Percentiles rank a stretch among this genome's conserved stretches.
Conservation (phyloP, 176 grass and related monocot genomes). For the Hordeum marinum region DNA sequence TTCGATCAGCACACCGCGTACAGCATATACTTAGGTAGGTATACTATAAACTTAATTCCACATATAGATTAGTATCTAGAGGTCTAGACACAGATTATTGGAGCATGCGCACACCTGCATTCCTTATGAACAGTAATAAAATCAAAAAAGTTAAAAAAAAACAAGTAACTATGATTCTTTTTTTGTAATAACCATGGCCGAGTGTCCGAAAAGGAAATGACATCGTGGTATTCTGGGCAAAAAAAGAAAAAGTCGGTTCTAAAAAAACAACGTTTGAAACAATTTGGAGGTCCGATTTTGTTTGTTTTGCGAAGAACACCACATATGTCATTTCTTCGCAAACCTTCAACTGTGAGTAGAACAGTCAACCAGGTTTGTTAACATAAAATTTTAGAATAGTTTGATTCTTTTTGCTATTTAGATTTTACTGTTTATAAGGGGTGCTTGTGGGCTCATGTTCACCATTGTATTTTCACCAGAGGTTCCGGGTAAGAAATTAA, state of each 20-base stretch:
- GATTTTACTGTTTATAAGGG: neutral
- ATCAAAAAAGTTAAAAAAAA: too few relatives aligned
- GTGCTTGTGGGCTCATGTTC: neutral
- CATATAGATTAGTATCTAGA: neutral
- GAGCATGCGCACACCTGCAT: too few relatives aligned
- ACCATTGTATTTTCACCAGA: neutral
- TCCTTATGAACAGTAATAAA: too few relatives aligned
- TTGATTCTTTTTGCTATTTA: neutral
- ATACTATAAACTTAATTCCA: constrained; percentile 17
- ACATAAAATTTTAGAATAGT: neutral
- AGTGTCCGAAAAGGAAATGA: too few relatives aligned
- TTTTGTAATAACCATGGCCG: too few relatives aligned
- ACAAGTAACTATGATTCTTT: too few relatives aligned
- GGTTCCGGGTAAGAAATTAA: neutral
- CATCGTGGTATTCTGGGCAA: too few relatives aligned
- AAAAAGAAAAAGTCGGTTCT: too few relatives aligned
- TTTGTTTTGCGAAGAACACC: neutral
- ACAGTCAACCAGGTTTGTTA: neutral
- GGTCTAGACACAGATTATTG: neutral
- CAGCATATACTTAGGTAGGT: neutral
- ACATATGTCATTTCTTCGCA: neutral
- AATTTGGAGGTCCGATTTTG: neutral
- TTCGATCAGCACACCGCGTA: neutral
- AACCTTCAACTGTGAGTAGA: neutral
- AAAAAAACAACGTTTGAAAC: too few relatives aligned